Evolutionary conservation across 495 filamentous ascomycete species (phyloP), one percentile per base, ranked within the genome.

Genomic region (Aspergillus bridgeri): DNA sequence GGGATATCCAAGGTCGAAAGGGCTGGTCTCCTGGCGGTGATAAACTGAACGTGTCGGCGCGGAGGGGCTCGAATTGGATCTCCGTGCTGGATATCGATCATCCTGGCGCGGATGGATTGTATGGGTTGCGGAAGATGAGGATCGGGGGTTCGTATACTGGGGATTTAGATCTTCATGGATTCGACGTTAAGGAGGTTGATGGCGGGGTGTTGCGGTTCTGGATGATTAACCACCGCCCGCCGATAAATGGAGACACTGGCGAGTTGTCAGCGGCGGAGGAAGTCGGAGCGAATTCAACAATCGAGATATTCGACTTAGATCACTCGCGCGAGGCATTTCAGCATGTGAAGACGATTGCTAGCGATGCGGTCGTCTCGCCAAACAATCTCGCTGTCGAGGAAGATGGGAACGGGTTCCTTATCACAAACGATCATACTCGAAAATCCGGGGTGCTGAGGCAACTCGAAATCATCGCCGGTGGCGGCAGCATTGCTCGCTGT

Each of bases 141-240:
- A 22, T 54, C 15, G 13, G 19, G 3, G 42, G 11, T 29, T 29
- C 29, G 1, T 70, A 66, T 52, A 19, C 54, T 1, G 49, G 63
- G 54, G 48, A 66, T 45, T 50, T 76, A 1, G 66, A 71, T 54
- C 57, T 75, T 29, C 65, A 69, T 42, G 72, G 74, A 3, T 65
- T 76, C 25, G 66, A 72, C 48, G 60, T 66, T n/a, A 42, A 52
- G 24, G 51, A 27, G 13, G 51, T 64, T 22, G 57, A 53, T 19
- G 55, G 29, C 17, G 52, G 52, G 6, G 5, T 60, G 11, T 55
- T 70, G 23, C 64, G 62, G 2, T 72, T 77, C 50, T 71, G 72
- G 61, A 44, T 77, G 23, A 64, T 77, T 56, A 77, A 79, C 47
- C 68, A 76, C 51, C 63, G 70, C 2, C 73, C 74, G 2, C 67